Percentiles rank a stretch among this genome's conserved stretches.
These are phyloP conservation scores for Cicer bijugum DNA, from an alignment of 306 rosid species.

Conservation along the genomic window DNA sequence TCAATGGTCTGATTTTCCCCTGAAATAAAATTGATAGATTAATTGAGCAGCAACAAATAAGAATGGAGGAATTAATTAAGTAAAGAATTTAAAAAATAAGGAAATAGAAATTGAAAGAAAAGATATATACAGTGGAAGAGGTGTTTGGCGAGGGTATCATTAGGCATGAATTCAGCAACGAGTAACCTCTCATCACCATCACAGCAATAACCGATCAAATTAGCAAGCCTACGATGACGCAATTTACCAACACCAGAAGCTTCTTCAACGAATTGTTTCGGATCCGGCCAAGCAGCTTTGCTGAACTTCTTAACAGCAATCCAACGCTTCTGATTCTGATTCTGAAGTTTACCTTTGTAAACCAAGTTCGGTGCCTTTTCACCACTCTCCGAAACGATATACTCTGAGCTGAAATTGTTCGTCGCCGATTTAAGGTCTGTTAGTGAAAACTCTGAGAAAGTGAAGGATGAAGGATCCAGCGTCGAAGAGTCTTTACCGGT, in stretches of 20 bases:
- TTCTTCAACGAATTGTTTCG: constrained; percentile 92
- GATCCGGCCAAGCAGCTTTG: constrained; percentile 94
- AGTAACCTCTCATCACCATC: constrained; percentile 96
- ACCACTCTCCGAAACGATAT: constrained; percentile 90
- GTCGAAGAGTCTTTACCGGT: background rate
- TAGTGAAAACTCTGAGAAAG: constrained; percentile 77
- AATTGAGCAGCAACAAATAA: background rate
- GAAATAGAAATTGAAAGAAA: background rate
- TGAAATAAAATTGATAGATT: constrained; percentile 34
- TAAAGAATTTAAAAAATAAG: background rate
- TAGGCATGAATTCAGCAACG: constrained; percentile 96
- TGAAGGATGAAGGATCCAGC: constrained; percentile 22
- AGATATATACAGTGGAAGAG: constrained; percentile 70
- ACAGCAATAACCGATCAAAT: constrained; percentile 92
- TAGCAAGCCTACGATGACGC: constrained; percentile 82
- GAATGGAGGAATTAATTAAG: background rate
- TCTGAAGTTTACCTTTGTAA: constrained; percentile 78
- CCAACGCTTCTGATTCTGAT: constrained; percentile 64
- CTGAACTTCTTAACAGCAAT: constrained; percentile 97
- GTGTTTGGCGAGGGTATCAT: constrained; percentile 97
- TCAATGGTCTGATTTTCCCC: constrained; percentile 98
- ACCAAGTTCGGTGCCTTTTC: constrained; percentile 89
- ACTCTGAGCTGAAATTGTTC: constrained; percentile 76
- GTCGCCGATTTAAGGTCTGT: constrained; percentile 84
- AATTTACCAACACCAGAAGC: constrained; percentile 88